These are phyloP conservation scores for Raddia distichophylla DNA, from an alignment of 176 grass and related monocot species.

Conservation along the genomic window DNA sequence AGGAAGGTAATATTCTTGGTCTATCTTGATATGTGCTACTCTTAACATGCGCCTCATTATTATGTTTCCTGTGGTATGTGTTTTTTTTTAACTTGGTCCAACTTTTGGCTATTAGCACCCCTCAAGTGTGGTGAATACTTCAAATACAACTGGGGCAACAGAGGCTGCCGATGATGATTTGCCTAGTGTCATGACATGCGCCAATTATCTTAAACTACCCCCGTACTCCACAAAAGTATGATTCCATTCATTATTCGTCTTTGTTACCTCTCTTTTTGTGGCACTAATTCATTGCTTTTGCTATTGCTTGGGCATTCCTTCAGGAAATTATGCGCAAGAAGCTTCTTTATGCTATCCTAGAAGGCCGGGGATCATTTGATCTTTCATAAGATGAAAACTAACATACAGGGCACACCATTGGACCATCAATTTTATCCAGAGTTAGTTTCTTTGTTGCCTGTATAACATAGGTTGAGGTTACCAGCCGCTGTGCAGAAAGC, in stretches of 20 bases:
- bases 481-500: constrained; percentile 4
- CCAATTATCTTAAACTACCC: constrained; percentile 93
- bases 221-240: constrained; percentile 82
- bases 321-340: constrained; percentile 92
- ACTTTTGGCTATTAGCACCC: constrained; percentile 62
- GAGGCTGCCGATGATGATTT: constrained; percentile 82
- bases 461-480: constrained; percentile 43
- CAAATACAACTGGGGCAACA: constrained; percentile 51
- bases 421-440: constrained; percentile 41
- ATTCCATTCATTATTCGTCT: background rate
- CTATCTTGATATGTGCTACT: background rate
- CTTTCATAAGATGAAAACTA: constrained; percentile 67
- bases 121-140: constrained; percentile 51
- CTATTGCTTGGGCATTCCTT: constrained; percentile 5
- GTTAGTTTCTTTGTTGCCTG: constrained; percentile 41
- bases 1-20: constrained; percentile 63
- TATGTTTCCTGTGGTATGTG: background rate
- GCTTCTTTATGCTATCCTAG: constrained; percentile 81
- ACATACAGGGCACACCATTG: constrained; percentile 47
- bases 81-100: constrained; percentile 28
- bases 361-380: constrained; percentile 96
- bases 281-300: background rate
- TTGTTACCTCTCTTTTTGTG: background rate
- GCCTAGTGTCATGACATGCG: constrained; percentile 96
- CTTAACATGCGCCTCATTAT: background rate